Percentiles rank a stretch among this genome's conserved stretches.
These are phyloP conservation scores for Metarhizium guizhouense DNA, from an alignment of 2,329 filamentous ascomycete species.

Conservation along the genomic window DNA sequence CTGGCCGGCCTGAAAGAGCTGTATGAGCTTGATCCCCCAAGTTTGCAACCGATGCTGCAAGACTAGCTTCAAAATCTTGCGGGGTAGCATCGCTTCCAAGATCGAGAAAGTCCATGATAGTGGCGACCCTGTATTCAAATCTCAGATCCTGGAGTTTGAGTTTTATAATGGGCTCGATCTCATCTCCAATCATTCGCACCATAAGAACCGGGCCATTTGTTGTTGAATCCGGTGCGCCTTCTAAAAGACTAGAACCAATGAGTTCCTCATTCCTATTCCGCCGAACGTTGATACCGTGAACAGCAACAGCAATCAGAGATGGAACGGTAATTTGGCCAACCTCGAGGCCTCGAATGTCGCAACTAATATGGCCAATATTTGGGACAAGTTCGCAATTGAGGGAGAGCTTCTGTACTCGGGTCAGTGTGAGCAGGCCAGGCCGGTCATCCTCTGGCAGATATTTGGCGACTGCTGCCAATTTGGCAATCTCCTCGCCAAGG, in stretches of 20 bases:
- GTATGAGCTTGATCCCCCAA: conserved; percentile 56
- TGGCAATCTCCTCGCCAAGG: conserved; percentile 70
- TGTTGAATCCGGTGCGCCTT: conserved; percentile 16
- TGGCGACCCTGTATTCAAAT: conserved; percentile 82
- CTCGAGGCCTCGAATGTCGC: conserved; percentile 55
- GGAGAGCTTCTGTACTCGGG: conserved; percentile 54
- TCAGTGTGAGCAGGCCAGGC: conserved; percentile 74
- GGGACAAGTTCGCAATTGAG: conserved; percentile 55
- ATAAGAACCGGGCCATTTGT: conserved; percentile 54
- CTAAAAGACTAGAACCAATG: conserved; percentile 42
- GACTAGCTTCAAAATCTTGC: conserved; percentile 64
- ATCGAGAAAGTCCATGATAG: conserved; percentile 69
- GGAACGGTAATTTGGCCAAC: conserved; percentile 78
- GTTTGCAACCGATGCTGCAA: conserved; percentile 73
- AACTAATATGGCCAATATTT: conserved; percentile 55
- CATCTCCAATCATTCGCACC: conserved; percentile 84
- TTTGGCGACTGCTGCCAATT: conserved; percentile 80
- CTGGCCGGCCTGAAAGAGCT: conserved; percentile 24
- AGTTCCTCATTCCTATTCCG: conserved; percentile 65
- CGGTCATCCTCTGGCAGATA: conserved; percentile 94
- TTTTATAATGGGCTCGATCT: conserved; percentile 86
- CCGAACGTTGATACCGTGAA: conserved; percentile 52
- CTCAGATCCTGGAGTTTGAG: conserved; percentile 77
- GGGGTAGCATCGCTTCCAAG: conserved; percentile 57
- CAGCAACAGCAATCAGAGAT: conserved; percentile 68